Base-by-base conservation (phyloP, 176 grass and related monocot genomes). In the Aegilops longissima region DNA sequence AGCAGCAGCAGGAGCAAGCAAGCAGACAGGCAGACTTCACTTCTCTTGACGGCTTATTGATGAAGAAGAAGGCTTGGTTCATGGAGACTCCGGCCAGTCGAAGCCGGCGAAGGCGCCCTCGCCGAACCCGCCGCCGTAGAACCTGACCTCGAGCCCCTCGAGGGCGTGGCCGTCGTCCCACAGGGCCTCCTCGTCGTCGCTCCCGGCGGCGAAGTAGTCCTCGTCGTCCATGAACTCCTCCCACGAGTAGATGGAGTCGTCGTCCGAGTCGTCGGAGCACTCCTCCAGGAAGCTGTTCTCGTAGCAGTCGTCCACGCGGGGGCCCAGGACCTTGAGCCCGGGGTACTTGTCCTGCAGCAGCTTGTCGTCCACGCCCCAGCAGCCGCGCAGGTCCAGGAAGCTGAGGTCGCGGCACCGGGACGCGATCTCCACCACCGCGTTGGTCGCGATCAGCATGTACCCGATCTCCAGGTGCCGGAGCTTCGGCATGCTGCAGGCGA, bases 11-110 rank as follows among this genome's bases (percentile, higher is more conserved):
- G 66, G 27, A 76, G 51, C 45, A 81, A 61, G 30, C 40, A 74
- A 25, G 61, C 61, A 64, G 17, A 14, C 72, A 58, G 17, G 17
- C 52, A 52, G 1, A 21, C 56, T 59, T 21, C 56, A 54, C 18
- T 68, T 42, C 52, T 56, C 44, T 6, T 14, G 14, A 68, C 13
- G 56, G 9, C 82, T 64, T 35, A 59, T 59, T 58, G 54, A 58
- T 59, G 56, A 21, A 0, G 56, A 16, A 25, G 24, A 20, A 3
- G 20, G 5, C 3, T 80, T 54, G 51, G 16, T 38, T 94, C 88
- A 98, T 39, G 97, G 97, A 73, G 97, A 99, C n/a, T 92, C 83
- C 20, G 94, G 94, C 97, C 97, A 99, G 51, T 96, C 90, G 44
- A 96, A 83, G 20, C 92, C 92, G 11, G 90, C 87, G 56, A 87